phyloP scores from a whole-genome alignment of 2,329 filamentous ascomycete genomes.

The Exophiala xenobiotica region DNA sequence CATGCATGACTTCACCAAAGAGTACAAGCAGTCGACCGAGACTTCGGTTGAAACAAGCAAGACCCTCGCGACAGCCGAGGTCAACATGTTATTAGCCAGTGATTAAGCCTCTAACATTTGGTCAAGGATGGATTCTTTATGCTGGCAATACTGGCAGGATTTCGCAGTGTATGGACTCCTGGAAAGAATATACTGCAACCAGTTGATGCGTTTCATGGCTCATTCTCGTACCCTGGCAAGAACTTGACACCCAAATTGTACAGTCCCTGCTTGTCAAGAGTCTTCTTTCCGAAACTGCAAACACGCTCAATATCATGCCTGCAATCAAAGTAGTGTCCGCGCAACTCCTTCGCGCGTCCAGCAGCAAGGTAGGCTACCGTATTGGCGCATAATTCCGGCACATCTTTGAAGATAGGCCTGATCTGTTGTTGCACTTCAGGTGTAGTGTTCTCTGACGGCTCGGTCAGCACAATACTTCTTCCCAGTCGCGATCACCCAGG shows the following conservation, averaged over 20 bases:
- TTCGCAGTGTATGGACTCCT: too few relatives aligned
- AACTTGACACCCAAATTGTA: constrained; percentile 8
- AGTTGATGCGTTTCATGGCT: too few relatives aligned
- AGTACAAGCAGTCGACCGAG: not conserved
- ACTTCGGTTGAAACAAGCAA: not conserved
- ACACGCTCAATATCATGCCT: constrained; percentile 9
- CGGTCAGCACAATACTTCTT: not conserved
- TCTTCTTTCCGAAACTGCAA: not conserved
- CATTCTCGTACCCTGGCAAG: constrained; percentile 8
- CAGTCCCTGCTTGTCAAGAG: not conserved
- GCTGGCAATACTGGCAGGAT: too few relatives aligned
- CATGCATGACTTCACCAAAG: constrained; percentile 6
- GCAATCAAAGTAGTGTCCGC: constrained; percentile 9
- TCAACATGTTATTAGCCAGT: not conserved
- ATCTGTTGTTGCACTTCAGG: constrained; percentile 5
- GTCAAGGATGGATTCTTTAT: too few relatives aligned
- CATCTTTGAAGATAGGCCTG: constrained; percentile 10
- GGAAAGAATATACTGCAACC: too few relatives aligned
- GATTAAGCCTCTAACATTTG: too few relatives aligned
- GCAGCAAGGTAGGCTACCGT: constrained; percentile 7
- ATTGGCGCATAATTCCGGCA: constrained; percentile 4
- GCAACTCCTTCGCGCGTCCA: constrained; percentile 7
- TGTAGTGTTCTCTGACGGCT: not conserved
- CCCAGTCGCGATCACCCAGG: not conserved
- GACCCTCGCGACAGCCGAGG: not conserved